Evolutionary conservation across 106 monocot genomes (phyloP).

Genomic region (Allium cepa): DNA sequence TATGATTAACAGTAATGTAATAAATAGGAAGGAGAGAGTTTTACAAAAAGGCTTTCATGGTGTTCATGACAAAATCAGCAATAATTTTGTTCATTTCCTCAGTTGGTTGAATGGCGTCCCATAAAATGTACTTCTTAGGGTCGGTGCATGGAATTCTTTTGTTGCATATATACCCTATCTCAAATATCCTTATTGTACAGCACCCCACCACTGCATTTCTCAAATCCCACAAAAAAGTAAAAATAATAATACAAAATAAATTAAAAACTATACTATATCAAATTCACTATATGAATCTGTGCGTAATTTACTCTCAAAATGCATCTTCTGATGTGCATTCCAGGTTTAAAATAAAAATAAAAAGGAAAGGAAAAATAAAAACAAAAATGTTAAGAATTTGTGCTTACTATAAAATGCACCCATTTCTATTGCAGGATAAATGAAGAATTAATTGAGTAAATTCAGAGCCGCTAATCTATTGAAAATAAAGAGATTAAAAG

Average conservation of each 20-base stretch:
- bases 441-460: background rate
- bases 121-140: constrained; percentile 51
- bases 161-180: constrained; percentile 49
- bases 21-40: too few species aligned
- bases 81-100: constrained; percentile 32
- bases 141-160: constrained; percentile 24
- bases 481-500: background rate
- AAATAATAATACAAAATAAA: background rate
- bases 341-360: background rate
- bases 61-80: too few species aligned
- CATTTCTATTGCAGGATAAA: too few species aligned
- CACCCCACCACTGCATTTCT: constrained; percentile 44
- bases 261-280: background rate
- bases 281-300: background rate
- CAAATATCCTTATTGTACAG: constrained; percentile 40
- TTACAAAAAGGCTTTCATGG: too few species aligned
- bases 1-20: too few species aligned
- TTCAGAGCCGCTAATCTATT: background rate
- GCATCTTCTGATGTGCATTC: too few species aligned
- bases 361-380: too few species aligned
- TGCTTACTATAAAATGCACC: too few species aligned
- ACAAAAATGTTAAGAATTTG: too few species aligned
- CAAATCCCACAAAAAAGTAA: constrained; percentile 28
- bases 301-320: too few species aligned
- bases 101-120: constrained; percentile 62